Evolutionary conservation across 108 stramenopile genomes (phyloP).

Genomic region (Fragilaria radians): DNA sequence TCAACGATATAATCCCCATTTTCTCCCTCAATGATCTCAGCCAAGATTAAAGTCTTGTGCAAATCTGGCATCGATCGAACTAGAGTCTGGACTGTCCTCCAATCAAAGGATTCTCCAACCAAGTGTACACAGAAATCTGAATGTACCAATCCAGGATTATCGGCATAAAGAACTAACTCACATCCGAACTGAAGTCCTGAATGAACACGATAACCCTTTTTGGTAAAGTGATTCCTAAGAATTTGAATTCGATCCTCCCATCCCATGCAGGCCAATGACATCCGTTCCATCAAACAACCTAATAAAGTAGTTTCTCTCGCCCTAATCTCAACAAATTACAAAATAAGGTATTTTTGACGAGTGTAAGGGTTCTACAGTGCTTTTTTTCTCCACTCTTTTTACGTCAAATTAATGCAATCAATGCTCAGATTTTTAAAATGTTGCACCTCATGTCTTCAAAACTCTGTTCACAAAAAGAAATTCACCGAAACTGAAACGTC

Average conservation of each 20-base stretch:
- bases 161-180: constrained; percentile 81
- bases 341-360: too few relatives aligned
- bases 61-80: constrained; percentile 76
- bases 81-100: constrained; percentile 71
- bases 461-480: too few relatives aligned
- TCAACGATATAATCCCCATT: constrained; percentile 29
- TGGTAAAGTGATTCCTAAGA: constrained; percentile 51
- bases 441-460: too few relatives aligned
- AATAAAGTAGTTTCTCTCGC: too few relatives aligned
- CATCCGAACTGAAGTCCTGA: constrained; percentile 85
- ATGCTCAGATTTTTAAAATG: too few relatives aligned
- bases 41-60: constrained; percentile 80
- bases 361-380: too few relatives aligned
- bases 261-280: too few relatives aligned
- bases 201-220: constrained; percentile 81
- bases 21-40: constrained; percentile 19
- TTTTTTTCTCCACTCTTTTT: too few relatives aligned
- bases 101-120: constrained; percentile 60
- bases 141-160: constrained; percentile 69
- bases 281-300: too few relatives aligned
- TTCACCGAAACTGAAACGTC: too few relatives aligned
- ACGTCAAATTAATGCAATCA: too few relatives aligned
- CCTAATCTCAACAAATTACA: too few relatives aligned
- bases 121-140: constrained; percentile 87
- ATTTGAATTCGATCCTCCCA: constrained; percentile 40